A percentile compares a stretch with the other conserved stretches of the same genome.
Conservation (phyloP, 768 basidiomycete genomes). For the Kwoniella bestiolae region DNA sequence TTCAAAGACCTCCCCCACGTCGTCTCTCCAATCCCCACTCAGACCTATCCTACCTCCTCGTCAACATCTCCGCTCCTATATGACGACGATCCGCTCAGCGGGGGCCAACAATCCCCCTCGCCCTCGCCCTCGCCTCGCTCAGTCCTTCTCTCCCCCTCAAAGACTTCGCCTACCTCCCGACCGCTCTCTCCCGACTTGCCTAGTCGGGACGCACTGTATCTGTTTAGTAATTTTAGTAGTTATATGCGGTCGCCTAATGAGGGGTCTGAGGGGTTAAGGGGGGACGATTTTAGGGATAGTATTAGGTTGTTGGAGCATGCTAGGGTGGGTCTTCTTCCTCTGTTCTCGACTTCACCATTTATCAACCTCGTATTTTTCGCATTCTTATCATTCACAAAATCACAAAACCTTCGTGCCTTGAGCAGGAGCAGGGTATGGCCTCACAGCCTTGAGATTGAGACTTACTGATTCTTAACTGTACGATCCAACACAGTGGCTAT, state of each 20-base stretch:
- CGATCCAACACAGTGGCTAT: slow-evolving; percentile 33
- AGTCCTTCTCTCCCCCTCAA: not conserved
- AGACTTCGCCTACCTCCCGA: slow-evolving; percentile 9
- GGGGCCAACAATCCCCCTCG: not conserved
- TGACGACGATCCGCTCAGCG: not conserved
- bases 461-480: too few species aligned
- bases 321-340: slow-evolving; percentile 36
- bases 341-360: not conserved
- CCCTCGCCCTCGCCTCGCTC: not conserved
- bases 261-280: slow-evolving; percentile 40
- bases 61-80: not conserved
- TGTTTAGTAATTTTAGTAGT: slow-evolving; percentile 53
- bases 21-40: not conserved
- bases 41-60: not conserved
- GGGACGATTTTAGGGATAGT: slow-evolving; percentile 49
- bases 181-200: slow-evolving; percentile 52
- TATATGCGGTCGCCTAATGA: slow-evolving; percentile 54
- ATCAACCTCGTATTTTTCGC: not conserved
- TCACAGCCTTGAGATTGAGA: too few species aligned
- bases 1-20: not conserved
- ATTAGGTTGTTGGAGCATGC: slow-evolving; percentile 53
- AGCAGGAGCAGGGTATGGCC: too few species aligned
- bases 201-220: slow-evolving; percentile 49
- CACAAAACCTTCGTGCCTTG: too few species aligned
- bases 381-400: too few species aligned